phyloP scores from a whole-genome alignment of 805 yeast species.

The Nakazawaea populi region DNA sequence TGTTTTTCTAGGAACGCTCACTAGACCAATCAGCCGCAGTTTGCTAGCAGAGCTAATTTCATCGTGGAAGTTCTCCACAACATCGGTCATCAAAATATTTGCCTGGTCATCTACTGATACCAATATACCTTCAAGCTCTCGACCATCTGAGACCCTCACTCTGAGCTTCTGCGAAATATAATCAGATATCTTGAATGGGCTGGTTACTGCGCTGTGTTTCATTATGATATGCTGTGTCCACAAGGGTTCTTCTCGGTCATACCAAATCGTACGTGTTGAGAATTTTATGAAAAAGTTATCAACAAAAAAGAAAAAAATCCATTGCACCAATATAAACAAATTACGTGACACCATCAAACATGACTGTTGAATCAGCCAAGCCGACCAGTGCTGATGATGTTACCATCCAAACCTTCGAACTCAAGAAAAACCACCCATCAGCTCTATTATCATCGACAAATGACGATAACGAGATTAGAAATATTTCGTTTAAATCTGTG shows the following conservation, averaged over 20 bases:
- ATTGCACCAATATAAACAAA: neutral
- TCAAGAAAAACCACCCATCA: slow-evolving; percentile 10
- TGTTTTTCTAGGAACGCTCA: slow-evolving; percentile 43
- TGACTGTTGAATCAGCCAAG: neutral
- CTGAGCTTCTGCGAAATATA: slow-evolving; percentile 26
- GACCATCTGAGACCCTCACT: slow-evolving; percentile 22
- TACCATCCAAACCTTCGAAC: neutral
- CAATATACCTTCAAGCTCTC: slow-evolving; percentile 30
- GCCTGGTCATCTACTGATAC: slow-evolving; percentile 39
- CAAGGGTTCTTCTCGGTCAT: neutral
- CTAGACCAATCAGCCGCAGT: slow-evolving; percentile 41
- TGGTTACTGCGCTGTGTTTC: neutral
- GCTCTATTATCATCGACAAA: slow-evolving; percentile 10
- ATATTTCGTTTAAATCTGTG: slow-evolving; percentile 26
- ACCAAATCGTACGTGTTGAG: slow-evolving; percentile 13
- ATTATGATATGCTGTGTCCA: neutral
- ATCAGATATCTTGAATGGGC: slow-evolving; percentile 24
- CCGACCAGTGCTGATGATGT: neutral
- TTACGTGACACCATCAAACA: neutral
- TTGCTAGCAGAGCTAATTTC: slow-evolving; percentile 10
- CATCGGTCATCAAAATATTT: slow-evolving; percentile 34
- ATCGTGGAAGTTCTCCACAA: slow-evolving; percentile 21
- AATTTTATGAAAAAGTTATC: slow-evolving; percentile 2
- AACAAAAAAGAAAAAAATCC: neutral
- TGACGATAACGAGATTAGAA: slow-evolving; percentile 11